A percentile compares a stretch with the other conserved stretches of the same genome.
phyloP scores from a whole-genome alignment of 495 filamentous ascomycete genomes.

The Talaromyces nanjingensis region DNA sequence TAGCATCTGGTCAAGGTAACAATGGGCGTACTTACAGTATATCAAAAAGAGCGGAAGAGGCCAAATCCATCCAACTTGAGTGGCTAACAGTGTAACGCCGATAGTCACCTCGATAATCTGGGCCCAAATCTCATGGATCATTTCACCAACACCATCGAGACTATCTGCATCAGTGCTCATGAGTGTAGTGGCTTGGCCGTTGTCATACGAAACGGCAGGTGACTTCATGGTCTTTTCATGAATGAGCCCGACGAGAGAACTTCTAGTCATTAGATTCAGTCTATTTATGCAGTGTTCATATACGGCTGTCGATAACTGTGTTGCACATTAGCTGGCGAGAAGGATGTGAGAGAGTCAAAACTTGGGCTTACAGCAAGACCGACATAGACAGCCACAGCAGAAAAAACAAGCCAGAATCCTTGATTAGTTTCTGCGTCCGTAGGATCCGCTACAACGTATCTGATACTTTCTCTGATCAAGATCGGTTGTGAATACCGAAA shows the following conservation, averaged over 20 bases:
- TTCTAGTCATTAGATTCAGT: conserved; percentile 41
- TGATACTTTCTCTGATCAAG: conserved; percentile 46
- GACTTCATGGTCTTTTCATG: conserved; percentile 31
- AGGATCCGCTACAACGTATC: conserved; percentile 24
- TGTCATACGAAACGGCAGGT: conserved; percentile 23
- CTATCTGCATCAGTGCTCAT: conserved; percentile 48
- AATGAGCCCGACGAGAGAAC: conserved; percentile 40
- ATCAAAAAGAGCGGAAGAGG: conserved; percentile 42
- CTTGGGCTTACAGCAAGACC: conserved; percentile 1
- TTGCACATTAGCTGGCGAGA: background rate
- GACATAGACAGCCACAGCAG: background rate
- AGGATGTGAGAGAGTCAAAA: background rate
- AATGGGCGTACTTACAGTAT: conserved; percentile 22
- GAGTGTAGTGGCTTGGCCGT: conserved; percentile 40
- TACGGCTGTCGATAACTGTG: conserved; percentile 33
- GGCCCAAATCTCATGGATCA: conserved; percentile 46
- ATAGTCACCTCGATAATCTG: conserved; percentile 44
- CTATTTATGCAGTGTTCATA: conserved; percentile 44
- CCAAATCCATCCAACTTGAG: conserved; percentile 36
- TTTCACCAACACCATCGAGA: conserved; percentile 23
- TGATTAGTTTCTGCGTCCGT: background rate
- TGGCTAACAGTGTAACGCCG: conserved; percentile 43
- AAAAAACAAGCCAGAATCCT: background rate
- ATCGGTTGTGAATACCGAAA: conserved; percentile 61
- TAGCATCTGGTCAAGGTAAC: conserved; percentile 9